Conservation (phyloP, 305 asterid genomes). For the Fraxinus xanthoxyloides region DNA sequence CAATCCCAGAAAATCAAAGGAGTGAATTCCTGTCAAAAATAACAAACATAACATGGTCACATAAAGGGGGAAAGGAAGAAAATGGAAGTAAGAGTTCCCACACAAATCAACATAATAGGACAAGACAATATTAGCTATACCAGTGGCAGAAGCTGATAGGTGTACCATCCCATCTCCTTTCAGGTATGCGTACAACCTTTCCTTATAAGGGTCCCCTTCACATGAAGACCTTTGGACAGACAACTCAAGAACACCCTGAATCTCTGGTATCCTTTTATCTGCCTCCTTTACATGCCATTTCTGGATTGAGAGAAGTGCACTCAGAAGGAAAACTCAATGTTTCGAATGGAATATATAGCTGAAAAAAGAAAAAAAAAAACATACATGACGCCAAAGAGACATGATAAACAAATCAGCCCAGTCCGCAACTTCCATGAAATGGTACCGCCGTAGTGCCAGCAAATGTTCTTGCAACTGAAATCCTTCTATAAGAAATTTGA, state of each 20-base stretch:
- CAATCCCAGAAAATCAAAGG: conserved; percentile 83
- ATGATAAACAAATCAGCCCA: conserved; percentile 93
- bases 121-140: conserved; percentile 34
- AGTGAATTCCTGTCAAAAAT: conserved; percentile 63
- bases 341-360: conserved; percentile 20
- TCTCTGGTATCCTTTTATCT: conserved; percentile 81
- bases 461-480: conserved; percentile 88
- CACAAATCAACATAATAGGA: conserved; percentile 18
- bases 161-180: conserved; percentile 48
- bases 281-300: conserved; percentile 83
- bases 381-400: conserved; percentile 83
- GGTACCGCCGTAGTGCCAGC: conserved; percentile 75
- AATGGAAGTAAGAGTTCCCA: conserved; percentile 10
- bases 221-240: conserved; percentile 96
- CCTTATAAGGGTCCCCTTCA: conserved; percentile 81
- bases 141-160: conserved; percentile 56
- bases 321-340: conserved; percentile 32
- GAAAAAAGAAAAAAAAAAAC: conserved; percentile 13
- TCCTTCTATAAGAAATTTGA: conserved; percentile 86
- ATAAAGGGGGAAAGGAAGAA: conserved; percentile 24
- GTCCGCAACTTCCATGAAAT: conserved; percentile 96
- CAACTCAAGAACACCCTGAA: conserved; percentile 86
- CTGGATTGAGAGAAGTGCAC: conserved; percentile 45
- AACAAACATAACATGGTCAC: conserved; percentile 25
- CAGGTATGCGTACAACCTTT: conserved; percentile 63